phyloP scores from a whole-genome alignment of 441 rosid species.

The Hura crepitans region DNA sequence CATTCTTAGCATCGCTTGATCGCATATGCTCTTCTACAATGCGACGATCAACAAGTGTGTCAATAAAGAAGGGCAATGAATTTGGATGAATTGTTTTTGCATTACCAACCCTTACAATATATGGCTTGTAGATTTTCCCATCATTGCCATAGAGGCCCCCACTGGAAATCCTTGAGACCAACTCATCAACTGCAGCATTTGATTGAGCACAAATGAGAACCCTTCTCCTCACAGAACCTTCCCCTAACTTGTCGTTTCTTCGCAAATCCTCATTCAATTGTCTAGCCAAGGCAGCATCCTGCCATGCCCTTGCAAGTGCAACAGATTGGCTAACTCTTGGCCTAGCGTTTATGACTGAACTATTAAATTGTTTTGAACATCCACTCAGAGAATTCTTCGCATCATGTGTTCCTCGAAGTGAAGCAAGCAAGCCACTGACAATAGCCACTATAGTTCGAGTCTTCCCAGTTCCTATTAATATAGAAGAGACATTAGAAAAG shows the following conservation, averaged over 20 bases:
- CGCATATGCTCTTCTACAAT: constrained; percentile 67
- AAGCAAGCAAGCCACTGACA: constrained; percentile 85
- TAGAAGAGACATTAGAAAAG: constrained; percentile 14
- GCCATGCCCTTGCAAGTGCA: constrained; percentile 93
- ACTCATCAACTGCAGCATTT: constrained; percentile 99
- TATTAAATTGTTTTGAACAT: constrained; percentile 38
- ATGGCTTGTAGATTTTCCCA: constrained; percentile 88
- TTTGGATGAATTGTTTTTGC: constrained; percentile 84
- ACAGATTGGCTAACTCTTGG: constrained; percentile 60
- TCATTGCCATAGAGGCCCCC: constrained; percentile 85
- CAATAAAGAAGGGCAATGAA: constrained; percentile 83
- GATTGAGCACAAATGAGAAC: constrained; percentile 96
- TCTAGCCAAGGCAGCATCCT: constrained; percentile 93
- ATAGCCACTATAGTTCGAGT: constrained; percentile 95
- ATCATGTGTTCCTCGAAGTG: constrained; percentile 37
- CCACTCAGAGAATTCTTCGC: constrained; percentile 31
- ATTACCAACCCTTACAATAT: constrained; percentile 97
- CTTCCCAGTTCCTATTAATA: constrained; percentile 83
- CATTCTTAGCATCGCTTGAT: constrained; percentile 43
- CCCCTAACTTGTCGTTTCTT: constrained; percentile 41
- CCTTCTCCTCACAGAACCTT: constrained; percentile 63
- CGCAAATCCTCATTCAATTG: constrained; percentile 60
- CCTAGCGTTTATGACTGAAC: constrained; percentile 40
- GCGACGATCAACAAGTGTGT: constrained; percentile 86
- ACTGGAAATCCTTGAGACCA: constrained; percentile 78